These are phyloP conservation scores for Lagenidium giganteum DNA, from an alignment of 352 stramenopile genomes.

Conservation along the genomic window DNA sequence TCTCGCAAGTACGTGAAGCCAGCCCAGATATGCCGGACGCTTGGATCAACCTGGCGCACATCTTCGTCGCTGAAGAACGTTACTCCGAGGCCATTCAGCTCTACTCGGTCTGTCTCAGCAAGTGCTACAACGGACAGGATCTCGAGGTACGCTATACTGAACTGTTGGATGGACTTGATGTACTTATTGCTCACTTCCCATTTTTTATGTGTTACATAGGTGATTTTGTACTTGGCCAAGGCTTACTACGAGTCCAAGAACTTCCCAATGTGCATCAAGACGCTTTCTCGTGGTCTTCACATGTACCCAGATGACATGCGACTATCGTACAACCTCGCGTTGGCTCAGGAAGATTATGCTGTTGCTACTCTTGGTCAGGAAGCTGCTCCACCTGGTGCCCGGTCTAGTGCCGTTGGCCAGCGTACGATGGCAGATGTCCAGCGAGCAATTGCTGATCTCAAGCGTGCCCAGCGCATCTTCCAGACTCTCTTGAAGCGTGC, in stretches of 20 bases:
- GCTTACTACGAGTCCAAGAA: constrained; percentile 88
- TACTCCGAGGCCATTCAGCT: constrained; percentile 95
- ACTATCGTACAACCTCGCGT: constrained; percentile 83
- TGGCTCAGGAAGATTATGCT: constrained; percentile 85
- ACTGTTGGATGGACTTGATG: constrained; percentile 1
- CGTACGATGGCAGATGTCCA: constrained; percentile 87
- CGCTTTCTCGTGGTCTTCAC: constrained; percentile 73
- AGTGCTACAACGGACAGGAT: constrained; percentile 88
- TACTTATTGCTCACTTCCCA: constrained; percentile 1
- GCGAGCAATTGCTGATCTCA: constrained; percentile 80
- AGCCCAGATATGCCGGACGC: constrained; percentile 94
- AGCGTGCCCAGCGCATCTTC: constrained; percentile 81
- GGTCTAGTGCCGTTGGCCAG: constrained; percentile 39
- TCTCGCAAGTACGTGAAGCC: constrained; percentile 94
- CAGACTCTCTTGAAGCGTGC: constrained; percentile 72
- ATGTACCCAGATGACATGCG: constrained; percentile 74
- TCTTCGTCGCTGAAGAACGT: constrained; percentile 95
- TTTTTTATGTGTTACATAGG: constrained; percentile 10
- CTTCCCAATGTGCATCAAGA: constrained; percentile 84
- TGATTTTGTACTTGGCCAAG: constrained; percentile 82
- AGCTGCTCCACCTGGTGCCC: constrained; percentile 26
- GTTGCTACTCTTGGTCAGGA: constrained; percentile 79
- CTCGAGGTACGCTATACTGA: constrained; percentile 33
- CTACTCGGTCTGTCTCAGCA: constrained; percentile 90
- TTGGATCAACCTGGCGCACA: constrained; percentile 96